phyloP scores from a whole-genome alignment of 2,329 filamentous ascomycete genomes.

The Plectosphaerella plurivora region DNA sequence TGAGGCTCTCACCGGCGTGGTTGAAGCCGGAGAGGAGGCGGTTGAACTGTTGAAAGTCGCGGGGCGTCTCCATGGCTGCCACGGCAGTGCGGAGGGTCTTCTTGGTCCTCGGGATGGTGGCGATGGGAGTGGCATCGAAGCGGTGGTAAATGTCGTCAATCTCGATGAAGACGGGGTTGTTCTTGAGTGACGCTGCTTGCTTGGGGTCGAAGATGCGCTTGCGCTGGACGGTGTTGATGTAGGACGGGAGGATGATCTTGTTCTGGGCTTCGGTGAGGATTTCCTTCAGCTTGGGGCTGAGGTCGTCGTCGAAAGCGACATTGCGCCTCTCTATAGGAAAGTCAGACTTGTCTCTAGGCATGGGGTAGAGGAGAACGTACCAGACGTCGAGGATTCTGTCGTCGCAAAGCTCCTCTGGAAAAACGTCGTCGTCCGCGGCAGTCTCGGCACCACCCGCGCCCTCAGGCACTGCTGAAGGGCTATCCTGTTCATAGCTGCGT shows the following conservation, averaged over 20 bases:
- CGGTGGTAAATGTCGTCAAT: slow-evolving; percentile 51
- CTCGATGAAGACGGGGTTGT: slow-evolving; percentile 53
- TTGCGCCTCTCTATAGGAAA: slow-evolving; percentile 9
- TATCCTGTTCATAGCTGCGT: no score
- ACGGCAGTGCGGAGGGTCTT: slow-evolving; percentile 47
- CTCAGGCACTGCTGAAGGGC: no score
- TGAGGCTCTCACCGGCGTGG: no score
- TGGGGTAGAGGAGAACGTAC: not conserved
- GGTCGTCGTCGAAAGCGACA: slow-evolving; percentile 46
- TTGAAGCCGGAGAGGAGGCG: slow-evolving; percentile 28
- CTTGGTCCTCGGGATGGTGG: slow-evolving; percentile 37
- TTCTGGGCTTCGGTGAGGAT: slow-evolving; percentile 49
- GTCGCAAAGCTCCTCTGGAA: no score
- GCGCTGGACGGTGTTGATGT: slow-evolving; percentile 49
- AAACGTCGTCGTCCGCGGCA: no score
- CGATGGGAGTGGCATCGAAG: slow-evolving; percentile 41
- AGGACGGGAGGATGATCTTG: slow-evolving; percentile 57
- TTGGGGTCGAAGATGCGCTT: slow-evolving; percentile 45
- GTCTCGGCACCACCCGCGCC: no score
- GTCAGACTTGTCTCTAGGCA: not conserved
- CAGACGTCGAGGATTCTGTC: not conserved
- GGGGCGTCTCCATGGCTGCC: slow-evolving; percentile 46
- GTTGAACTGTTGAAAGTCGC: slow-evolving; percentile 32
- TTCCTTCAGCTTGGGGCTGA: slow-evolving; percentile 47
- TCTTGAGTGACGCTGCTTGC: slow-evolving; percentile 42